Conservation (phyloP, 129 eudicot genomes). For the Chrysanthemum lavandulifolium region DNA sequence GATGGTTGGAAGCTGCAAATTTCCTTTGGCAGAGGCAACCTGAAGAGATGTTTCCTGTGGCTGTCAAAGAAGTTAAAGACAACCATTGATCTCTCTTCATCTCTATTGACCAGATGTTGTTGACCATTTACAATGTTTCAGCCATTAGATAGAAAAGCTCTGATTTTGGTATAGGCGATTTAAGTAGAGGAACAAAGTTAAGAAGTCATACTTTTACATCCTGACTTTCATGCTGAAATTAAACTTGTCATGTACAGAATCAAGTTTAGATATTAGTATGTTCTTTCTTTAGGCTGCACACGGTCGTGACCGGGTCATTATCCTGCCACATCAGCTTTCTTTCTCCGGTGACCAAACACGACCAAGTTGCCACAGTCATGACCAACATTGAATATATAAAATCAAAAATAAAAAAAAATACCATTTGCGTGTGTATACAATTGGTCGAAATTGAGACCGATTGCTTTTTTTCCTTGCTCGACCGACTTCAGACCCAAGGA, state of each 20-base stretch:
- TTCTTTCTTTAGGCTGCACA: background rate
- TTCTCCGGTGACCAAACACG: too few relatives aligned
- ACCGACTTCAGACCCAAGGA: too few relatives aligned
- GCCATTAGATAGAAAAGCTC: conserved; percentile 3
- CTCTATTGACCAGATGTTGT: conserved; percentile 15
- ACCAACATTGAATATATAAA: too few relatives aligned
- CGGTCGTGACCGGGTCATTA: too few relatives aligned
- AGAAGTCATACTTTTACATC: conserved; percentile 4
- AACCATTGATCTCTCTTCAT: conserved; percentile 11
- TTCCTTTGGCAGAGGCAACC: conserved; percentile 67
- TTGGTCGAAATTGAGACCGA: too few relatives aligned
- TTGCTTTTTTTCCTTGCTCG: too few relatives aligned
- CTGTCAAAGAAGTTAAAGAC: conserved; percentile 23
- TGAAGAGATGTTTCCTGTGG: conserved; percentile 71
- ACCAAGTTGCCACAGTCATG: too few relatives aligned
- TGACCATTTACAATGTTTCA: conserved; percentile 1
- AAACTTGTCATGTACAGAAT: conserved; percentile 22
- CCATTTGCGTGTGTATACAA: too few relatives aligned
- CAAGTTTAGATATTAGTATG: background rate
- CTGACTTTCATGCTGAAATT: conserved; percentile 16
- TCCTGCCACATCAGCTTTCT: too few relatives aligned
- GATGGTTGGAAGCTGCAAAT: conserved; percentile 81
- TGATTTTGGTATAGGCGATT: conserved; percentile 19
- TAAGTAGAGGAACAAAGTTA: conserved; percentile 1
- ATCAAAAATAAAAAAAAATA: too few relatives aligned